Percentiles rank a stretch among this genome's conserved stretches.
Conservation (phyloP, 2,329 filamentous ascomycete genomes). For the Pseudocercospora musae region DNA sequence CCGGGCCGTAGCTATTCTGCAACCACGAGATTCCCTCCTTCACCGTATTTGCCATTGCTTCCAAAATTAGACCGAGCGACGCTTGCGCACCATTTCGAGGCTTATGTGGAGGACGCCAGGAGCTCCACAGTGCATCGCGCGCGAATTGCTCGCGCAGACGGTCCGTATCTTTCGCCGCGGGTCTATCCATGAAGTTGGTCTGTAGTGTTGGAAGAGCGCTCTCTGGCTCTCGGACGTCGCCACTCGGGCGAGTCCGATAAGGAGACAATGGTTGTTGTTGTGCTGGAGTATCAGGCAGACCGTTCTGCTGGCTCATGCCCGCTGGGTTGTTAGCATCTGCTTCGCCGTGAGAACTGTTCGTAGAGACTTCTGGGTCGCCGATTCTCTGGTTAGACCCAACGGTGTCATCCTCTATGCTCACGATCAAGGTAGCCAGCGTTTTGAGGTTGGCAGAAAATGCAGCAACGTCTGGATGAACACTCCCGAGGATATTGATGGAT, state of each 20-base stretch:
- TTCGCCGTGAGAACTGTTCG: too few relatives aligned
- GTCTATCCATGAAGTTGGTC: not conserved
- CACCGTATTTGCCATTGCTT: not conserved
- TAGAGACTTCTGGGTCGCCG: too few relatives aligned
- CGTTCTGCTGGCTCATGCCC: too few relatives aligned
- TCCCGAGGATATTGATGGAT: conserved; percentile 7
- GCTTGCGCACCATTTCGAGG: not conserved
- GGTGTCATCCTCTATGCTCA: not conserved
- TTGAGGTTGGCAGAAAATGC: conserved; percentile 10
- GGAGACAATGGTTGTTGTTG: too few relatives aligned
- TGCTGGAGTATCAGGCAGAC: too few relatives aligned
- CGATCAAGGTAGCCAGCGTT: conserved; percentile 2
- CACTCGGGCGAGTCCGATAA: too few relatives aligned
- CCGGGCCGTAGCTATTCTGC: conserved; percentile 15
- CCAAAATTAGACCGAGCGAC: not conserved
- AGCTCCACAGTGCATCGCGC: conserved; percentile 4
- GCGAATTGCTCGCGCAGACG: not conserved
- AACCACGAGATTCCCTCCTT: conserved; percentile 11
- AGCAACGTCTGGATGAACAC: conserved; percentile 10
- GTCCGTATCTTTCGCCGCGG: not conserved
- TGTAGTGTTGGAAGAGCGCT: not conserved
- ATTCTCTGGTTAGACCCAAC: not conserved
- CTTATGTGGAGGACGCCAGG: conserved; percentile 5
- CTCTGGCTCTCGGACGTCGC: not conserved
- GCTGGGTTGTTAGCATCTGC: too few relatives aligned